phyloP scores from a whole-genome alignment of 331 rosid species.

The Malus hybrid region DNA sequence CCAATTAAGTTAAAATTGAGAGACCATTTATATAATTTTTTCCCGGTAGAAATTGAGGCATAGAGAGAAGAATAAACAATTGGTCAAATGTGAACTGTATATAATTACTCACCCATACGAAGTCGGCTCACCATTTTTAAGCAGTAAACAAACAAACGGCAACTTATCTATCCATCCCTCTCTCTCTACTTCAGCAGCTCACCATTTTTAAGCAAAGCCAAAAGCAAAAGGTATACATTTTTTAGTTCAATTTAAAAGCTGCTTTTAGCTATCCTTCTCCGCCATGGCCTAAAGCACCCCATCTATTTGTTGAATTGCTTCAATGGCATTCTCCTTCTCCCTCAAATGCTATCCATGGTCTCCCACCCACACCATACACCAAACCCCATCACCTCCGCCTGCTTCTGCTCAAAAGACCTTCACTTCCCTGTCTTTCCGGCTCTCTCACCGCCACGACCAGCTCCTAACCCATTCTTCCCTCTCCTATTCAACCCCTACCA shows the following conservation, averaged over 20 bases:
- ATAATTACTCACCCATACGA: no score
- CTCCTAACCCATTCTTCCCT: conserved; percentile 13
- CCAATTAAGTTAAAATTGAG: no score
- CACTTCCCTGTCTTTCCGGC: conserved; percentile 13
- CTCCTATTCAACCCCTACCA: conserved; percentile 13
- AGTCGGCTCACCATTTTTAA: no score
- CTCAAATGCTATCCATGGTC: conserved; percentile 31
- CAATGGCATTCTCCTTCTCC: conserved; percentile 49
- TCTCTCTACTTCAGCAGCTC: no score
- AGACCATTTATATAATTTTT: no score
- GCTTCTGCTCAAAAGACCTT: conserved; percentile 19
- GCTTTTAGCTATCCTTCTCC: not conserved
- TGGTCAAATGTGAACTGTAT: no score
- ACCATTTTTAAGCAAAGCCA: no score
- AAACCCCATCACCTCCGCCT: conserved; percentile 17
- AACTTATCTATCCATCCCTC: no score
- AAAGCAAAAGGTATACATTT: not conserved
- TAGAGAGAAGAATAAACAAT: no score
- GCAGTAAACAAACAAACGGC: no score
- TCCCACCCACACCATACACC: conserved; percentile 13
- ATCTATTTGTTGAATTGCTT: conserved; percentile 24
- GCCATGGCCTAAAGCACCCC: not conserved
- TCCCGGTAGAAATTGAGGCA: no score
- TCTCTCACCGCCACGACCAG: conserved; percentile 20
- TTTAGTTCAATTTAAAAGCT: not conserved